Evolutionary conservation across 257 asterid species (phyloP).

Genomic region (Cordia subcordata): DNA sequence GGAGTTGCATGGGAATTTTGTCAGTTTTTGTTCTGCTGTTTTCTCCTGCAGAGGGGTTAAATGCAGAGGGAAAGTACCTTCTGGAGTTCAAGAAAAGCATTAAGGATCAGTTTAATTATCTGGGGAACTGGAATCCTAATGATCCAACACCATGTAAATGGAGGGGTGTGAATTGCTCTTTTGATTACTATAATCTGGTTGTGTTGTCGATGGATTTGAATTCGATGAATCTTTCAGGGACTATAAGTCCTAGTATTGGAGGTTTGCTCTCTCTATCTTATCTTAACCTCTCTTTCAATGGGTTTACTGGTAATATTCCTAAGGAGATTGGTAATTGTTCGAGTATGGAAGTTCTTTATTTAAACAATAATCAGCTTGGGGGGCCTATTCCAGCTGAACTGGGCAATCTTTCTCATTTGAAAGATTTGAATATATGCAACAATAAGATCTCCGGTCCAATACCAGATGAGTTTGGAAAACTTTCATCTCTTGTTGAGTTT

Average conservation of each 20-base stretch:
- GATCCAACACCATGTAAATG: constrained; percentile 73
- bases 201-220: constrained; percentile 62
- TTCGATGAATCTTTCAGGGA: constrained; percentile 64
- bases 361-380: constrained; percentile 51
- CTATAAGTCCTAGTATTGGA: constrained; percentile 49
- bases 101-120: constrained; percentile 35
- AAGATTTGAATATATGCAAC: constrained; percentile 51
- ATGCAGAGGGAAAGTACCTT: constrained; percentile 58
- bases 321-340: constrained; percentile 64
- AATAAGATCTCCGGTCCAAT: constrained; percentile 67
- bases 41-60: constrained; percentile 49
- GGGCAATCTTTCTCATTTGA: constrained; percentile 41
- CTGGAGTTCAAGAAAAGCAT: constrained; percentile 62
- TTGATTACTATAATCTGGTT: constrained; percentile 28
- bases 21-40: constrained; percentile 25
- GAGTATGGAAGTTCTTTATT: constrained; percentile 36
- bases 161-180: constrained; percentile 72
- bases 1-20: constrained; percentile 36
- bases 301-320: constrained; percentile 56
- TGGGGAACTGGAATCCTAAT: constrained; percentile 61
- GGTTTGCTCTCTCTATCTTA: constrained; percentile 36
- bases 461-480: constrained; percentile 65
- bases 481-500: constrained; percentile 59
- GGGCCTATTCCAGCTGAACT: constrained; percentile 70
- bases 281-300: constrained; percentile 64